Evolutionary conservation across 768 basidiomycete species (phyloP), one percentile per base, ranked within the genome.

Genomic region (Leccinum uliginosum): DNA sequence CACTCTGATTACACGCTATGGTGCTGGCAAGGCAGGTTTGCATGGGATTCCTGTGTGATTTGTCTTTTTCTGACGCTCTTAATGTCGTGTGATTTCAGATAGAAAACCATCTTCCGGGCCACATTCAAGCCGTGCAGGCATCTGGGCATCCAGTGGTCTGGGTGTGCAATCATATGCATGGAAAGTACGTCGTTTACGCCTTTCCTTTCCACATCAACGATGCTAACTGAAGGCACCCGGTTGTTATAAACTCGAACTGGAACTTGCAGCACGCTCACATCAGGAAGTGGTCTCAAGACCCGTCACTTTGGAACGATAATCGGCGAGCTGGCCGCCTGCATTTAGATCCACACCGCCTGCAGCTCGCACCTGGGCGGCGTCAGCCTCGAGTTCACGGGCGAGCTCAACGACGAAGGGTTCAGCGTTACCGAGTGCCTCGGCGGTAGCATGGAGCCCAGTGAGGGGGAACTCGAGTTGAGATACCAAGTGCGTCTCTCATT

Each of bases 111-210:
- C 84, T 98, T 8, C 79, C 93, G 0, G 78, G 72, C 0, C 96
- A 98, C 69, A 95, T 99, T 68, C 69, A 71, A 12, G 87, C 85
- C 8, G 95, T 99, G 15, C 85, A 89, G 66, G 60, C 73, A 50
- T 87, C 92, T 2, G 83, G 82, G 0, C 94, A 98, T 68, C 89
- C 90, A 1, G 94, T 97, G 3, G 83, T 87, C 9, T 98, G 95
- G 93, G 82, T 95, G 50, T 95, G 91, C 66, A 97, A 98, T 73
- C 94, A 95, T 3, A 98, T 98, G 96, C 96, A 98, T 64, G 96
- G 95, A 76, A 97, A 98, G 93, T 93, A 67, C 64, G 90, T 80
- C 45, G 32, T 58, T 48, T 52, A 29, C 50, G 30, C 6, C 11
- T 15, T 19, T 4, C 53, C 15, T 4, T 17, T 17, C 51, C 40